A percentile compares a stretch with the other conserved stretches of the same genome.
phyloP scores from a whole-genome alignment of 2,329 filamentous ascomycete genomes.

The Xylaria arbuscula region DNA sequence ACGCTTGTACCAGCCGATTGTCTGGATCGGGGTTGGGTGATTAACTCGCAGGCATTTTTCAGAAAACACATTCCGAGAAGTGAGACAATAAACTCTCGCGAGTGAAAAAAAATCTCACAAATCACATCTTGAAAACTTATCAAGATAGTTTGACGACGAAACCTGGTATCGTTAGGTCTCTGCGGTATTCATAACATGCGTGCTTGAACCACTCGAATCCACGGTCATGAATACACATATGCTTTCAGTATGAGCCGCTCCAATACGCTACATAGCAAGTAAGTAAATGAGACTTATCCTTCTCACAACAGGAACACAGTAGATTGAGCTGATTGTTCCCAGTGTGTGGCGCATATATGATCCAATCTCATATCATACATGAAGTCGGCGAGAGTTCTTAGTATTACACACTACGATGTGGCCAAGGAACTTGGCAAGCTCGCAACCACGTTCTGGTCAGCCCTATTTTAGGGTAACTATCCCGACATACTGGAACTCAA shows the following conservation, averaged over 20 bases:
- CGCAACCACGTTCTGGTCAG: constrained; percentile 4
- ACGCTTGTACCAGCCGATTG: not conserved
- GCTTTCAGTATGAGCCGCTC: not conserved
- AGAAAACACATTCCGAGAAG: not conserved
- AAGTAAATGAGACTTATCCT: not conserved
- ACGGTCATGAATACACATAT: no score
- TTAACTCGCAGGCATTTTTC: not conserved
- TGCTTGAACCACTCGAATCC: not conserved
- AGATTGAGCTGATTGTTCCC: not conserved
- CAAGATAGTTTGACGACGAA: not conserved
- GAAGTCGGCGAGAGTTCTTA: not conserved
- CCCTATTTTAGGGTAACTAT: constrained; percentile 8
- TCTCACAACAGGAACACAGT: not conserved
- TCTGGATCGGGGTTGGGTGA: not conserved
- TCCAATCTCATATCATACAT: not conserved
- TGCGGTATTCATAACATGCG: not conserved
- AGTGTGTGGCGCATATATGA: not conserved
- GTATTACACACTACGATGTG: constrained; percentile 5
- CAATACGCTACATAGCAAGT: not conserved
- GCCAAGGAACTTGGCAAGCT: constrained; percentile 24
- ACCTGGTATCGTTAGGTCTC: not conserved
- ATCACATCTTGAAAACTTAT: not conserved
- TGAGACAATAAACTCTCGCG: not conserved
- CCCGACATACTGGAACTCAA: constrained; percentile 7
- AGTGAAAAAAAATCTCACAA: not conserved